Evolutionary conservation across 2,329 filamentous ascomycete species (phyloP), one percentile per base, ranked within the genome.

Genomic region (Scedosporium dehoogii): DNA sequence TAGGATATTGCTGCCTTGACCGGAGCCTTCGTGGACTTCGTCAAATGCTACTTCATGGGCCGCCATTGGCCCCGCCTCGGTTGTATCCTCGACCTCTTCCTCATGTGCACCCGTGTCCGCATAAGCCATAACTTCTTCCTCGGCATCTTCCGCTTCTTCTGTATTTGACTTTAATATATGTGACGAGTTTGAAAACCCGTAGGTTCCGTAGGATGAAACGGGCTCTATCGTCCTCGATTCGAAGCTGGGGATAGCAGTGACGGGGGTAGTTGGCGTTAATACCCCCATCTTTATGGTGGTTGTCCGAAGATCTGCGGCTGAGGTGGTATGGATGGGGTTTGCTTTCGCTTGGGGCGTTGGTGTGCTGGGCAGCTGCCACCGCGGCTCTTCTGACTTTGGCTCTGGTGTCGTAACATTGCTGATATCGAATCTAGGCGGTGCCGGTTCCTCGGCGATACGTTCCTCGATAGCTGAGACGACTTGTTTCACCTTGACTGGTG

Each of bases 21-120:
- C 71, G 12, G 68, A 70, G 14, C 73, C 73, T 59, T 73, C 73
- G 41, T 73, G 71, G 2, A 74, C 63, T 56, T 73, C 68, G 23
- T 63, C 63, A n/a, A 67, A 72, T 2, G 18, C 21, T 5, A 23
- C 51, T 55, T n/a, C 27, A 4, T 56, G 27, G 12, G 48, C 55
- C 2, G 23, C 29, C 4, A 38, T 16, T n/a, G 21, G 12, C 9
- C 42, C 46, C 10, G 9, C 59, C 9, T 33, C 25, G 44, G 29
- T 10, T 23, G 48, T 6, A 14, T 25, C 33, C 48, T 27, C 59
- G 9, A 12, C 21, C 29, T 12, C 33, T 18, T 42, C 46, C 14
- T 41, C 23, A 4, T 25, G 10, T 3, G 3, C 14, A 12, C 48
- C n/a, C 4, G 48, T 21, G 44, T 51, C 29, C 18, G 10, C 33